A percentile compares a stretch with the other conserved stretches of the same genome.
Evolutionary conservation across 139 green algal species (phyloP).

Genomic region (Haematococcus lacustris): DNA sequence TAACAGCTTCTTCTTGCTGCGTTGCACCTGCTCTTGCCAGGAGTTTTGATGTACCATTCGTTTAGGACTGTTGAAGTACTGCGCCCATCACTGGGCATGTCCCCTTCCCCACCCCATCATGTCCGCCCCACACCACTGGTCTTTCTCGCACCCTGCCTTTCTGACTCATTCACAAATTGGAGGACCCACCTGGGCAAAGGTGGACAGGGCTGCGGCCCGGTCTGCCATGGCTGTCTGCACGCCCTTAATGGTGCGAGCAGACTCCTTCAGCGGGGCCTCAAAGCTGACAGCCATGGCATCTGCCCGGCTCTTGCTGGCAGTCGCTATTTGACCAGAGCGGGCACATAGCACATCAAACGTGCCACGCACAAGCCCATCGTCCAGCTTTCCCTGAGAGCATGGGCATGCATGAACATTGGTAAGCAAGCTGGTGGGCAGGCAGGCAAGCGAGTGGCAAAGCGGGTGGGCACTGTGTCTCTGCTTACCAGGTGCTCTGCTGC

Average conservation of each 20-base stretch:
- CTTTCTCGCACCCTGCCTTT: neutral
- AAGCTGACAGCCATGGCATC: conserved; percentile 47
- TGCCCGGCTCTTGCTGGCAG: conserved; percentile 11
- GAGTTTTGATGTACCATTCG: too few relatives aligned
- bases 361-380: conserved; percentile 10
- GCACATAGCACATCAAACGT: conserved; percentile 16
- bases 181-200: conserved; percentile 25
- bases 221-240: conserved; percentile 65
- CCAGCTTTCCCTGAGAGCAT: conserved; percentile 20
- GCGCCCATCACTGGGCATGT: too few relatives aligned
- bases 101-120: neutral
- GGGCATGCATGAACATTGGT: too few relatives aligned
- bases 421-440: too few relatives aligned
- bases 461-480: too few relatives aligned
- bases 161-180: neutral
- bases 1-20: too few relatives aligned
- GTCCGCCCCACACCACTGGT: neutral
- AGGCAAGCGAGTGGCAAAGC: too few relatives aligned
- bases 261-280: conserved; percentile 83
- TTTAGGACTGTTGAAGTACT: too few relatives aligned
- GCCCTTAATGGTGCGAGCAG: conserved; percentile 52
- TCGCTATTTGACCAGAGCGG: conserved; percentile 12
- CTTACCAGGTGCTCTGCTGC: conserved; percentile 42
- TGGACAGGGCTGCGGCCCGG: conserved; percentile 44
- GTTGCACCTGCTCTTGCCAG: too few relatives aligned